Conservation (phyloP, 2,329 filamentous ascomycete species). For the Monosporascus sp. region DNA sequence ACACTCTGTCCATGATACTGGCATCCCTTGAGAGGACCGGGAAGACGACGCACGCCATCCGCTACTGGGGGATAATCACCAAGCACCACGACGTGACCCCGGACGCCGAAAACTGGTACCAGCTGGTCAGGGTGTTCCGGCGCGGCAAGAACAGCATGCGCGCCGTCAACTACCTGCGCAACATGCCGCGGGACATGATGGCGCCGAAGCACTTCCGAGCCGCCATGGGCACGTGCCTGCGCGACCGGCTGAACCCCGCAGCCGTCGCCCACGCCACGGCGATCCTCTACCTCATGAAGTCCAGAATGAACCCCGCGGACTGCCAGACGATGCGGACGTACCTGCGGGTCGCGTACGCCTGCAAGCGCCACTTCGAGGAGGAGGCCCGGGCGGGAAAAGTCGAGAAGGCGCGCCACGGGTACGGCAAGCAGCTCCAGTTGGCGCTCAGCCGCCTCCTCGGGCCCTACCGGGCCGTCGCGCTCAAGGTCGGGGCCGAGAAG, state of each 20-base stretch:
- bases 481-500: conserved; percentile 15
- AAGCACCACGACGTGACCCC: conserved; percentile 58
- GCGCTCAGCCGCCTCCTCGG: conserved; percentile 49
- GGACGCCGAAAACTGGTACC: conserved; percentile 65
- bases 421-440: conserved; percentile 44
- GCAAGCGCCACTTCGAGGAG: conserved; percentile 34
- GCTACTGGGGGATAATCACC: conserved; percentile 76
- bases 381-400: conserved; percentile 24
- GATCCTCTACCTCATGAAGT: conserved; percentile 61
- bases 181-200: conserved; percentile 43
- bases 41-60: conserved; percentile 56
- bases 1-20: conserved; percentile 66
- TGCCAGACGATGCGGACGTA: conserved; percentile 48
- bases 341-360: conserved; percentile 50
- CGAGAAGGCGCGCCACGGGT: conserved; percentile 35
- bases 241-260: conserved; percentile 72
- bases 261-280: conserved; percentile 60
- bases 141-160: conserved; percentile 60
- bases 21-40: conserved; percentile 57
- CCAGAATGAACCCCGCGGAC: conserved; percentile 41
- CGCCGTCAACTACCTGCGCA: conserved; percentile 53
- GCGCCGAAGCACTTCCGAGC: conserved; percentile 58
- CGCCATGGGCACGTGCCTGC: conserved; percentile 67
- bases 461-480: conserved; percentile 32
- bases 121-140: conserved; percentile 64